Percentiles rank a stretch among this genome's conserved stretches.
Conservation (phyloP, 208 protist genomes). For the Leptomonas pyrrhocoris region DNA sequence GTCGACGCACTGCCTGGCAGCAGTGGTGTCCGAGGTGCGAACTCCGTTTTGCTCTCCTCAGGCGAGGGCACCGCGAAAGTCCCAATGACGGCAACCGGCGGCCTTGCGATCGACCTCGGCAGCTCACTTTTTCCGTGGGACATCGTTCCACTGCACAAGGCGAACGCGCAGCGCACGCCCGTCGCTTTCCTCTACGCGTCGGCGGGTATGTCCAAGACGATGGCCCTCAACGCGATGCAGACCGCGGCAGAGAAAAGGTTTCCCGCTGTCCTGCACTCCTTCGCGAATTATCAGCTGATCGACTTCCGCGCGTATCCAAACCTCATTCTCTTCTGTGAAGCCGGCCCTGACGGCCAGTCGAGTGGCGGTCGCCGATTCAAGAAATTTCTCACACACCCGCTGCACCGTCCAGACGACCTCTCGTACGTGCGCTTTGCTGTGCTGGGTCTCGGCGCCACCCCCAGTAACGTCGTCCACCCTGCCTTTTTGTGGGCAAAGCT, state of each 20-base stretch:
- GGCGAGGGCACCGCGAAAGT: background rate
- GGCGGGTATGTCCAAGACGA: constrained; percentile 55
- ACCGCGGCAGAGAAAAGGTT: constrained; percentile 43
- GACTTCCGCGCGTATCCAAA: constrained; percentile 37
- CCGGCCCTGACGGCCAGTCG: constrained; percentile 30
- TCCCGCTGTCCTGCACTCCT: constrained; percentile 30
- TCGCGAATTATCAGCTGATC: constrained; percentile 32
- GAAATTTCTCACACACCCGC: constrained; percentile 38
- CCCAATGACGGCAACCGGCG: background rate
- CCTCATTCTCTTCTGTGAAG: constrained; percentile 55
- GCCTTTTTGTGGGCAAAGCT: constrained; percentile 39
- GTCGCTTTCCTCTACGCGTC: constrained; percentile 54
- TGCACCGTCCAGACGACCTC: constrained; percentile 40
- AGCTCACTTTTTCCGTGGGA: constrained; percentile 39
- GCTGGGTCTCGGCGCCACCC: constrained; percentile 38
- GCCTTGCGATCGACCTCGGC: background rate
- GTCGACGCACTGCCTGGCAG: background rate
- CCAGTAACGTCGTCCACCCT: constrained; percentile 29
- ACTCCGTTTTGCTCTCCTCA: background rate
- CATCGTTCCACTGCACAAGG: constrained; percentile 32
- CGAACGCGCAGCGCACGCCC: constrained; percentile 27
- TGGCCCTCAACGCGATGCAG: constrained; percentile 37
- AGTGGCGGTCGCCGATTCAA: constrained; percentile 38
- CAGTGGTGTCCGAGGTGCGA: background rate
- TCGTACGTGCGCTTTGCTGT: constrained; percentile 52